Conservation (phyloP, 2,329 filamentous ascomycete genomes). For the Leptographium galeiforme region DNA sequence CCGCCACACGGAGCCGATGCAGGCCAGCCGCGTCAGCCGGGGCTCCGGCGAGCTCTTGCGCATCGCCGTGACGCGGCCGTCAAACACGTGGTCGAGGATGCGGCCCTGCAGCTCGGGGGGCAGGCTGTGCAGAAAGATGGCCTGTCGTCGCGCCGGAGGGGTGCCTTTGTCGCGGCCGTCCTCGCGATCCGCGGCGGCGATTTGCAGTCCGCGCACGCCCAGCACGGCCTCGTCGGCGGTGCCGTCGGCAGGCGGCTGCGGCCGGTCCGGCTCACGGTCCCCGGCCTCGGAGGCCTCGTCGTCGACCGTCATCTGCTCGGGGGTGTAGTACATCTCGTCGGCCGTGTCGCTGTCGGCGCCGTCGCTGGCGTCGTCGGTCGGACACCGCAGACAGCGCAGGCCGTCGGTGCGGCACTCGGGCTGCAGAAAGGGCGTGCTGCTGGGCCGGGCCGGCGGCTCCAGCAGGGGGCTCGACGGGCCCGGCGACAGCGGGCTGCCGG, state of each 20-base stretch:
- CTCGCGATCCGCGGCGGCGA: not conserved
- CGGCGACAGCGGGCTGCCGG: conserved; percentile 42
- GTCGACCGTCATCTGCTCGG: not conserved
- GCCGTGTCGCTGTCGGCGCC: conserved; percentile 6
- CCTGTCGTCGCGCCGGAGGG: conserved; percentile 8
- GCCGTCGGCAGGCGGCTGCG: conserved; percentile 2
- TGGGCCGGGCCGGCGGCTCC: conserved; percentile 38
- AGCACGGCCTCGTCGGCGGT: not conserved
- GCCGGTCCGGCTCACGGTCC: conserved; percentile 14
- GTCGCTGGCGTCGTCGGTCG: conserved; percentile 17
- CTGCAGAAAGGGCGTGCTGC: conserved; percentile 46
- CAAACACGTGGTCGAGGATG: conserved; percentile 59
- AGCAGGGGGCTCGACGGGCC: conserved; percentile 38
- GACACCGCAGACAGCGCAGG: conserved; percentile 26
- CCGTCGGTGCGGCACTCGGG: conserved; percentile 34
- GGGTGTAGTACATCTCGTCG: not conserved
- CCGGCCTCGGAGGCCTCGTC: not conserved
- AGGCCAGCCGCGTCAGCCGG: conserved; percentile 51
- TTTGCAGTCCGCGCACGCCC: not conserved
- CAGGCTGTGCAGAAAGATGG: conserved; percentile 34
- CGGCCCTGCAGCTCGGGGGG: conserved; percentile 61
- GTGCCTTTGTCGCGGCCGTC: not conserved
- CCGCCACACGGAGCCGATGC: conserved; percentile 52
- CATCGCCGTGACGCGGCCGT: conserved; percentile 49
- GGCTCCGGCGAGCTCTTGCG: conserved; percentile 43